These are phyloP conservation scores for Nepenthes alata DNA, from an alignment of 179 eudicot genomes.

Conservation along the genomic window DNA sequence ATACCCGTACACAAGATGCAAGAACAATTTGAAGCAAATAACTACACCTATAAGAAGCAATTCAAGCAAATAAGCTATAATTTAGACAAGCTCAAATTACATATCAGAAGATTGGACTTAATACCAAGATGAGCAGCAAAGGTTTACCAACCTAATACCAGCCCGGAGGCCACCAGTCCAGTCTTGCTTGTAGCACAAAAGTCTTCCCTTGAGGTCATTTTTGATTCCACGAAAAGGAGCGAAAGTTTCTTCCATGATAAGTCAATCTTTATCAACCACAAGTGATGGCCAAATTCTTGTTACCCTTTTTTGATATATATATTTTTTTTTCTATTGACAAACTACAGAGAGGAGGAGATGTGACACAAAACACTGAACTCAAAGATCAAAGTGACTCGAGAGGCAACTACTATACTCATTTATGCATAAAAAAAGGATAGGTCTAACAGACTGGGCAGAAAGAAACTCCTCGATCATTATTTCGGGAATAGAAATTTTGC, in stretches of 20 bases:
- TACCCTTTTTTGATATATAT: neutral
- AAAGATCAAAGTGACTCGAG: conserved; percentile 41
- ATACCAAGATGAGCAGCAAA: too few species aligned
- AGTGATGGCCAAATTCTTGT: neutral
- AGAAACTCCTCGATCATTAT: conserved; percentile 12
- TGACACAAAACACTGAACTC: conserved; percentile 16
- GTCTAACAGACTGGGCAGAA: conserved; percentile 20
- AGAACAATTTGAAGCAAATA: neutral
- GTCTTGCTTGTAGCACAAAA: conserved; percentile 90
- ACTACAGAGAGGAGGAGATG: conserved; percentile 12
- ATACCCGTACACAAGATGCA: neutral
- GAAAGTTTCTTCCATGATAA: conserved; percentile 85
- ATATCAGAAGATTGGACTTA: too few species aligned
- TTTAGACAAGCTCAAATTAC: neutral
- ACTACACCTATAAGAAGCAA: neutral
- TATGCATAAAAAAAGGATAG: conserved; percentile 18
- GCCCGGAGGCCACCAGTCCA: conserved; percentile 90
- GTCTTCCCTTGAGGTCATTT: conserved; percentile 79
- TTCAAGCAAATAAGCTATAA: neutral
- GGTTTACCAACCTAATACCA: conserved; percentile 69
- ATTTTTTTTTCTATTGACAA: conserved; percentile 1
- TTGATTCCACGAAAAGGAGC: conserved; percentile 91
- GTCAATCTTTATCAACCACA: conserved; percentile 7
- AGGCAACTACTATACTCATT: conserved; percentile 33
- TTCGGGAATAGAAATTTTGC: conserved; percentile 14